Evolutionary conservation across 441 rosid species (phyloP).

Genomic region (Gossypium aridum): DNA sequence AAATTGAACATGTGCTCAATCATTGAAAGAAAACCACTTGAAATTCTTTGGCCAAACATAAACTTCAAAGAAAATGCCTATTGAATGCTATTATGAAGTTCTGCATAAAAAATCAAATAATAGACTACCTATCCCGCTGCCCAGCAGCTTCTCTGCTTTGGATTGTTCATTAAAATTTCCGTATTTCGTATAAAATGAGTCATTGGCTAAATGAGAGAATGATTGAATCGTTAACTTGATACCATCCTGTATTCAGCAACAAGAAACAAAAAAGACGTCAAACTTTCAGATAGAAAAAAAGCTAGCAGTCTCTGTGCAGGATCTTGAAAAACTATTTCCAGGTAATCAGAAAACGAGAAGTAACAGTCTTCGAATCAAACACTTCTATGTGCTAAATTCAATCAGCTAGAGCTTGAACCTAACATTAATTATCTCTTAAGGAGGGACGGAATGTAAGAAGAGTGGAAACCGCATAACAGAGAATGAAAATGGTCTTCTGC

Average conservation of each 20-base stretch:
- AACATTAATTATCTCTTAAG: conserved; percentile 9
- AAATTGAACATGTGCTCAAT: background rate
- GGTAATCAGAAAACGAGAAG: background rate
- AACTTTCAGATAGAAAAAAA: background rate
- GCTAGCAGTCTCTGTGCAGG: background rate
- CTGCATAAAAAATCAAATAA: background rate
- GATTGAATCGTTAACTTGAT: conserved; percentile 57
- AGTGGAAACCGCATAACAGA: background rate
- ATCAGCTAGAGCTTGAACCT: background rate
- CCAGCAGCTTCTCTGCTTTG: conserved; percentile 69
- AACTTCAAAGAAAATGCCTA: conserved; percentile 9
- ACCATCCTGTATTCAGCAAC: conserved; percentile 63
- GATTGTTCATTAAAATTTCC: conserved; percentile 39
- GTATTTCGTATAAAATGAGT: conserved; percentile 23
- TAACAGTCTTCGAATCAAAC: background rate
- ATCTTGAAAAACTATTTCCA: conserved; percentile 1
- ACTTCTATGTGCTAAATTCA: background rate
- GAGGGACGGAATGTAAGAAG: background rate
- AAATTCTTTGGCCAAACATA: conserved; percentile 5
- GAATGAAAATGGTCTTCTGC: background rate
- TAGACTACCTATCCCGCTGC: conserved; percentile 72
- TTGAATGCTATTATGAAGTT: background rate
- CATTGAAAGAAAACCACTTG: background rate
- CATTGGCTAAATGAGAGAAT: conserved; percentile 52
- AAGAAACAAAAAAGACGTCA: conserved; percentile 1